Percentiles rank a stretch among this genome's conserved stretches.
phyloP scores from a whole-genome alignment of 164 flowering plant genomes.

The Berberis thunbergii region DNA sequence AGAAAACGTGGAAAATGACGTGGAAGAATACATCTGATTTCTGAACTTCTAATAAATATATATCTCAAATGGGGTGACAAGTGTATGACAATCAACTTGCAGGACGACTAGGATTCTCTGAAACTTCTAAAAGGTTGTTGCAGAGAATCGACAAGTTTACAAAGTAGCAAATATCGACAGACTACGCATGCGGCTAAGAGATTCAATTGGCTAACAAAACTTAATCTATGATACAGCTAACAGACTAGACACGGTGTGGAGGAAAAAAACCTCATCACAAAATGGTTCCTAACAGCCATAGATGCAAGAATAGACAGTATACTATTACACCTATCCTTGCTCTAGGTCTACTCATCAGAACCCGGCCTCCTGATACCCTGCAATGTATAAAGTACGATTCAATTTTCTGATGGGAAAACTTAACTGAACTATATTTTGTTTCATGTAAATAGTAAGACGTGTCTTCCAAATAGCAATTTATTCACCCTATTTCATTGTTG shows the following conservation, averaged over 20 bases:
- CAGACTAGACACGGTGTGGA: constrained; percentile 4
- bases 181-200: neutral
- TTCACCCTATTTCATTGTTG: no score
- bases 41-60: no score
- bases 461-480: no score
- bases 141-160: constrained; percentile 20
- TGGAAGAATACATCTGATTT: no score
- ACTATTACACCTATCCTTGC: constrained; percentile 78
- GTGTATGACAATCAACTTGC: no score
- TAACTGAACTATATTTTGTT: neutral
- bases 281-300: constrained; percentile 78
- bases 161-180: neutral
- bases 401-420: neutral
- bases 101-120: constrained; percentile 7
- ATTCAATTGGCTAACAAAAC: neutral
- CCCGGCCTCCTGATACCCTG: constrained; percentile 85
- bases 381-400: constrained; percentile 4
- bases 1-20: no score
- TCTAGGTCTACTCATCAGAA: constrained; percentile 75
- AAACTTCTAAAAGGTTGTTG: constrained; percentile 27
- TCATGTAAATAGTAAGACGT: no score
- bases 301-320: constrained; percentile 68
- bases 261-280: constrained; percentile 36
- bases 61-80: no score
- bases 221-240: constrained; percentile 23